A percentile compares a stretch with the other conserved stretches of the same genome.
Conservation (phyloP, 2,329 filamentous ascomycete species). For the Trichoderma arundinaceum region DNA sequence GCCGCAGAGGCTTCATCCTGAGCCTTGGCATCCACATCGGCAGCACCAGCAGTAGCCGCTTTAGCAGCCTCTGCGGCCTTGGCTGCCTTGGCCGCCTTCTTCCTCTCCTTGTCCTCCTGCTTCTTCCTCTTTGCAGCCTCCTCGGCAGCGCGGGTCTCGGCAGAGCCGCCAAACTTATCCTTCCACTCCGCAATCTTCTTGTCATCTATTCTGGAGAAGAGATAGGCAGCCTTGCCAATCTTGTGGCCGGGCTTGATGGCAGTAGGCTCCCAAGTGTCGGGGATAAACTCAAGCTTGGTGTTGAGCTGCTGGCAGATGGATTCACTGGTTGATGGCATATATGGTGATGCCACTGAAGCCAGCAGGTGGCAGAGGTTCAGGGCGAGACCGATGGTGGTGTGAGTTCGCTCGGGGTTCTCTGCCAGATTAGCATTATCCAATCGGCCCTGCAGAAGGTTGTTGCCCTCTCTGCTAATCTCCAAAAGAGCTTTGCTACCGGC, state of each 20-base stretch:
- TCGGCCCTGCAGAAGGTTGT: slow-evolving; percentile 58
- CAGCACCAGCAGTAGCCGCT: neutral
- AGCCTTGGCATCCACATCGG: slow-evolving; percentile 33
- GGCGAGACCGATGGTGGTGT: slow-evolving; percentile 73
- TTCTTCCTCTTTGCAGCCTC: slow-evolving; percentile 44
- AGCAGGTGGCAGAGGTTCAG: slow-evolving; percentile 85
- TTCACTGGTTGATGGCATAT: slow-evolving; percentile 79
- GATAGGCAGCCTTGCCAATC: slow-evolving; percentile 77
- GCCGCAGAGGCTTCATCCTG: slow-evolving; percentile 34
- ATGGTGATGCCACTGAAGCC: slow-evolving; percentile 78
- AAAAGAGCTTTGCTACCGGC: slow-evolving; percentile 69
- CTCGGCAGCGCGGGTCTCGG: slow-evolving; percentile 30
- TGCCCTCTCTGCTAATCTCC: slow-evolving; percentile 65
- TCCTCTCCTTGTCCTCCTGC: slow-evolving; percentile 46
- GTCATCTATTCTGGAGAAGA: slow-evolving; percentile 83
- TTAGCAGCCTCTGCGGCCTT: slow-evolving; percentile 39
- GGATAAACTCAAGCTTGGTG: slow-evolving; percentile 54
- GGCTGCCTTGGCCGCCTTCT: slow-evolving; percentile 49
- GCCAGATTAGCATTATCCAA: slow-evolving; percentile 61
- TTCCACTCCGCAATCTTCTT: slow-evolving; percentile 86
- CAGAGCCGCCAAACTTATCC: slow-evolving; percentile 64
- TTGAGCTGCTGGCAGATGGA: slow-evolving; percentile 79
- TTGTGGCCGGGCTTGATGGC: slow-evolving; percentile 74
- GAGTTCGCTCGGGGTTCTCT: slow-evolving; percentile 60
- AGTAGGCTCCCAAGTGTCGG: slow-evolving; percentile 68